These are phyloP conservation scores for Oryza rufipogon DNA, from an alignment of 176 grass and related monocot genomes.

Conservation along the genomic window DNA sequence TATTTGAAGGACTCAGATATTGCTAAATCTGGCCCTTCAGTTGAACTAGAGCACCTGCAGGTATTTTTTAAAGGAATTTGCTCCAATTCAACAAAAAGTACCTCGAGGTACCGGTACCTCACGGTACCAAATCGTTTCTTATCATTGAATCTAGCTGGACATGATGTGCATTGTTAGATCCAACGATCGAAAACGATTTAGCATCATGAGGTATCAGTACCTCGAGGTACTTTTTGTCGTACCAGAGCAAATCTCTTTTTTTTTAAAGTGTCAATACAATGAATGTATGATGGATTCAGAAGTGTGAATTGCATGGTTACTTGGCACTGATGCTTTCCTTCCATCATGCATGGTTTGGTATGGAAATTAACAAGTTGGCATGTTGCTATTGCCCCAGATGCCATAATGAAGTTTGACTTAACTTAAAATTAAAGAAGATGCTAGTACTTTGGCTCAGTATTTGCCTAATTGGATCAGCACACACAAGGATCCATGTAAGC, in stretches of 20 bases:
- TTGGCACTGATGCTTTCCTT: background rate
- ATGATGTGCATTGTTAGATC: too few species aligned
- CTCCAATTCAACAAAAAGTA: too few species aligned
- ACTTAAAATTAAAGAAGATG: background rate
- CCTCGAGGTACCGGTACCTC: too few species aligned
- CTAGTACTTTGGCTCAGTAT: background rate
- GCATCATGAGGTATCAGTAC: too few species aligned
- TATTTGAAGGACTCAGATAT: background rate
- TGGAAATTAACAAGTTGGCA: background rate
- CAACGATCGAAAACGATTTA: too few species aligned
- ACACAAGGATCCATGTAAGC: background rate
- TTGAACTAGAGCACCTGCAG: background rate
- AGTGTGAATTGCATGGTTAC: background rate
- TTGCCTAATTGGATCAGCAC: background rate
- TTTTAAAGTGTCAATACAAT: background rate
- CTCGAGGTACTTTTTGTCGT: too few species aligned
- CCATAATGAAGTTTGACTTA: background rate
- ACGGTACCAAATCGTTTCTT: too few species aligned
- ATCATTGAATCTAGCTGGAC: too few species aligned
- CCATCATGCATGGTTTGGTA: background rate
- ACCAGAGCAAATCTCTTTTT: background rate
- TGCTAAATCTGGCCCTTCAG: background rate
- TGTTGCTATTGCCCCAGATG: background rate
- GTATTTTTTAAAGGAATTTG: too few species aligned
- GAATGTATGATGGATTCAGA: background rate